A percentile compares a stretch with the other conserved stretches of the same genome.
phyloP scores from a whole-genome alignment of 2,329 filamentous ascomycete genomes.

The Alternaria conjuncta region DNA sequence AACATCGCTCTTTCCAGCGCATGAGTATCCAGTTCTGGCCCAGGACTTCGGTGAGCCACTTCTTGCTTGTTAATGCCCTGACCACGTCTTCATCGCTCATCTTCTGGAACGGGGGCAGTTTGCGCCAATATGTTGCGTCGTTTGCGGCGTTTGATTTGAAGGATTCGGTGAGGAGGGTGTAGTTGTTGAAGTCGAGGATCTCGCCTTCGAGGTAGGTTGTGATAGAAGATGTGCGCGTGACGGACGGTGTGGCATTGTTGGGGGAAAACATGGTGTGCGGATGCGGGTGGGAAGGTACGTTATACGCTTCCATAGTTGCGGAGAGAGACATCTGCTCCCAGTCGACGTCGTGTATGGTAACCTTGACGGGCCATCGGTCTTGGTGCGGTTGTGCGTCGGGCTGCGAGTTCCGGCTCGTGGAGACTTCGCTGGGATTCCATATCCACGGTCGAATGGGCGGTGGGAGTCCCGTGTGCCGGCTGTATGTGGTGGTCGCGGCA shows the following conservation, averaged over 20 bases:
- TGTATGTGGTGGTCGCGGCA: slow-evolving; percentile 17
- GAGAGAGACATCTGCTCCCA: slow-evolving; percentile 66
- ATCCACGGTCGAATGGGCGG: slow-evolving; percentile 48
- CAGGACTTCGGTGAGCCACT: slow-evolving; percentile 43
- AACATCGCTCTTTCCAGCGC: slow-evolving; percentile 63
- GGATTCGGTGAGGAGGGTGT: slow-evolving; percentile 59
- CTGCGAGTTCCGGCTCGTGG: slow-evolving; percentile 28
- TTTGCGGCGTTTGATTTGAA: slow-evolving; percentile 55
- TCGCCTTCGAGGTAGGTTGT: slow-evolving; percentile 73
- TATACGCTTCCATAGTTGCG: slow-evolving; percentile 74
- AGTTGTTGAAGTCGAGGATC: slow-evolving; percentile 65
- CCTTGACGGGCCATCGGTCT: slow-evolving; percentile 71
- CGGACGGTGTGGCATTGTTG: slow-evolving; percentile 16
- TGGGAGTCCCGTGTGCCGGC: slow-evolving; percentile 31
- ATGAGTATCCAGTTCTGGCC: slow-evolving; percentile 61
- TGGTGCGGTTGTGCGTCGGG: slow-evolving; percentile 48
- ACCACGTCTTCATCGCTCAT: slow-evolving; percentile 52
- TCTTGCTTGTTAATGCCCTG: slow-evolving; percentile 51
- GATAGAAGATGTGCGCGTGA: slow-evolving; percentile 56
- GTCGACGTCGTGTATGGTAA: slow-evolving; percentile 69
- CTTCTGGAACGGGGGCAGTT: slow-evolving; percentile 53
- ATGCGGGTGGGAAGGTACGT: slow-evolving; percentile 61
- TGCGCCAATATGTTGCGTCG: slow-evolving; percentile 58
- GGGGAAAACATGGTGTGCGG: slow-evolving; percentile 34
- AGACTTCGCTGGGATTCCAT: slow-evolving; percentile 39